Conservation (phyloP, 1,139 yeast species). For the Arxiozyma bovina region DNA sequence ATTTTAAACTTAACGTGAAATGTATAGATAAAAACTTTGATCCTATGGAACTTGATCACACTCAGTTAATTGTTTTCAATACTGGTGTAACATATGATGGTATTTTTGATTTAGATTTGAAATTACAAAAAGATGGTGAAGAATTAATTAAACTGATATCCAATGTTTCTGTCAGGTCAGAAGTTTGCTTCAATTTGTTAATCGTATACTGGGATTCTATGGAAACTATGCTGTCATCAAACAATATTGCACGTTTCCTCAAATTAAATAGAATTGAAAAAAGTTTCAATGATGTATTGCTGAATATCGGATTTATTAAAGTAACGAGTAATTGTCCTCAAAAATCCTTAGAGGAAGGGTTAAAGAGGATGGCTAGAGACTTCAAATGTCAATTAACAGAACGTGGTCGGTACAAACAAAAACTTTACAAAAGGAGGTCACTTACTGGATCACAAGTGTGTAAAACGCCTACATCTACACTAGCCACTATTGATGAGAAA, state of each 20-base stretch:
- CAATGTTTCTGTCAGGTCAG: constrained; percentile 30
- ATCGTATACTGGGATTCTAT: constrained; percentile 35
- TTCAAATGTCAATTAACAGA: constrained; percentile 25
- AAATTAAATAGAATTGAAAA: constrained; percentile 23
- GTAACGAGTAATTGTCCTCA: constrained; percentile 24
- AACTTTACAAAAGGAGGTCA: constrained; percentile 13
- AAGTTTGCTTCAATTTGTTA: constrained; percentile 29
- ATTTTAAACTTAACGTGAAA: constrained; percentile 9
- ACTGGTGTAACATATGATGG: constrained; percentile 31
- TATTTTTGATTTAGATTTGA: constrained; percentile 30
- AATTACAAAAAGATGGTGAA: constrained; percentile 30
- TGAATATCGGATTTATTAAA: constrained; percentile 22
- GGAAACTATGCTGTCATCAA: constrained; percentile 20
- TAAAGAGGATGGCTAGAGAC: constrained; percentile 17
- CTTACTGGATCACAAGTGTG: constrained; percentile 10
- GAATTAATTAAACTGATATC: constrained; percentile 30
- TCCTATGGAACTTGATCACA: constrained; percentile 18
- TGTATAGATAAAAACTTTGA: constrained; percentile 15
- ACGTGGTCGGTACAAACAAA: constrained; percentile 19
- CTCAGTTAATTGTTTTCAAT: constrained; percentile 32
- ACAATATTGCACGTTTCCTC: constrained; percentile 17
- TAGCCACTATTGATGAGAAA: constrained; percentile 20
- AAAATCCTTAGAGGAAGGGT: constrained; percentile 18
- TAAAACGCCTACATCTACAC: neutral
- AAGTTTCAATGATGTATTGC: constrained; percentile 21